Percentiles rank a stretch among this genome's conserved stretches.
Evolutionary conservation across 208 protist genomes (phyloP).

Genomic region (Acanthamoeba lenticulata): DNA sequence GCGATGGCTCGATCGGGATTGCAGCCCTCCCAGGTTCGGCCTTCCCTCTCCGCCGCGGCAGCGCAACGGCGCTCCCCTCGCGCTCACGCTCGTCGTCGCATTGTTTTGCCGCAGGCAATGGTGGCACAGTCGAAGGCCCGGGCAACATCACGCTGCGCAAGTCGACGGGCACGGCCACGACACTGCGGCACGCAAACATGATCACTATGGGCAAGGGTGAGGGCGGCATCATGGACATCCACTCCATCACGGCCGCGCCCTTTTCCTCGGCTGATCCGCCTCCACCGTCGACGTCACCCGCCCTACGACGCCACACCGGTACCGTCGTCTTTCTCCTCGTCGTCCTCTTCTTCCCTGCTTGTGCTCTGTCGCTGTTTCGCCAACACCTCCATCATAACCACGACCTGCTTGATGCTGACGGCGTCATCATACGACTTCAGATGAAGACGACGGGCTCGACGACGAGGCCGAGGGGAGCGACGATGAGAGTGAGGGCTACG

Average conservation of each 20-base stretch:
- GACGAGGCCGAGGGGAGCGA: neutral
- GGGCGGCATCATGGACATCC: constrained; percentile 26
- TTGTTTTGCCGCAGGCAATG: neutral
- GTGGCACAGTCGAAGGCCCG: neutral
- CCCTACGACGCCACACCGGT: neutral
- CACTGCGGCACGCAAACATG: neutral
- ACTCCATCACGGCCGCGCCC: neutral
- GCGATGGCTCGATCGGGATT: neutral
- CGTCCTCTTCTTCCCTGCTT: too few relatives aligned
- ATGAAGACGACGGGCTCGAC: neutral
- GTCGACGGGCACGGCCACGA: neutral
- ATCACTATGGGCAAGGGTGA: constrained; percentile 21
- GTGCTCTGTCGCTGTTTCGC: too few relatives aligned
- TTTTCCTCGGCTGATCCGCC: neutral
- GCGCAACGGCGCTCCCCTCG: neutral
- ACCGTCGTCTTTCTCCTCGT: too few relatives aligned
- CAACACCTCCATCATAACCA: neutral
- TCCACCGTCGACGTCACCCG: neutral
- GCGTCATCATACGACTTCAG: too few relatives aligned
- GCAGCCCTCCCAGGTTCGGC: neutral
- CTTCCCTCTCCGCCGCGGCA: neutral
- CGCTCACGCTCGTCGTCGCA: neutral
- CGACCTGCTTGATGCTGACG: neutral
- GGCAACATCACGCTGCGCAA: constrained; percentile 2
- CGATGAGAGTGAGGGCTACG: neutral